A percentile compares a stretch with the other conserved stretches of the same genome.
phyloP scores from a whole-genome alignment of 2,329 filamentous ascomycete species.

The Bipolaris gigantea region DNA sequence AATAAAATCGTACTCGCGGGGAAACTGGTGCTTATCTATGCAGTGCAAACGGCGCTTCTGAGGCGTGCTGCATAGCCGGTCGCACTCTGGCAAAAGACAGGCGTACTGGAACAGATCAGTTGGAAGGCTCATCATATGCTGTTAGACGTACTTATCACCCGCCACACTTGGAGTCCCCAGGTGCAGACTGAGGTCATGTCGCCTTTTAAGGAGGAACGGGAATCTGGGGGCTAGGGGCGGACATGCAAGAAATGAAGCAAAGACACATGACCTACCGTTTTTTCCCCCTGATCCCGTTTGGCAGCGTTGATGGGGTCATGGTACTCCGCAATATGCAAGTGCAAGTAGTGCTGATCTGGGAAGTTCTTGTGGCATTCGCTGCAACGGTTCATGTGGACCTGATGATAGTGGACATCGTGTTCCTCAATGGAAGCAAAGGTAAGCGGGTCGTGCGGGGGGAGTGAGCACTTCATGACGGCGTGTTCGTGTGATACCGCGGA shows the following conservation, averaged over 20 bases:
- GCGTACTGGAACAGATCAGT: conserved; percentile 61
- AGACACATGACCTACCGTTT: conserved; percentile 65
- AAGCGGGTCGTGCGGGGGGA: conserved; percentile 77
- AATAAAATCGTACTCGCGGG: conserved; percentile 56
- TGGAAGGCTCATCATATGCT: background rate
- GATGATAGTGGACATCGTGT: conserved; percentile 84
- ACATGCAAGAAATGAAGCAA: conserved; percentile 1
- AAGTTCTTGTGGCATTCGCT: conserved; percentile 84
- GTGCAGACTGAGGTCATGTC: background rate
- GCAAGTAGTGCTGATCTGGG: conserved; percentile 77
- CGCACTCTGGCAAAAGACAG: conserved; percentile 89
- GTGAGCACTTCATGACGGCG: conserved; percentile 72
- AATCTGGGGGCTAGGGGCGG: background rate
- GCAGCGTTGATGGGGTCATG: conserved; percentile 80
- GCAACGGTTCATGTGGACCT: conserved; percentile 82
- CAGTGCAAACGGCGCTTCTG: conserved; percentile 85
- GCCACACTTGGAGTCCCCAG: background rate
- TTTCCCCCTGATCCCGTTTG: conserved; percentile 77
- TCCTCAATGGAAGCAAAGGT: conserved; percentile 74
- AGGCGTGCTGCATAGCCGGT: conserved; percentile 78
- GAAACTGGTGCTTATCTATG: conserved; percentile 93
- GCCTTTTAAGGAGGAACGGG: background rate
- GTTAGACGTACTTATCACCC: conserved; percentile 11
- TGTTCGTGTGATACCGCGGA: conserved; percentile 29
- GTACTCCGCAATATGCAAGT: conserved; percentile 85